Percentiles rank a stretch among this genome's conserved stretches.
Conservation (phyloP, 1,284 basidiomycete species). For the Pseudozyma flocculosa region DNA sequence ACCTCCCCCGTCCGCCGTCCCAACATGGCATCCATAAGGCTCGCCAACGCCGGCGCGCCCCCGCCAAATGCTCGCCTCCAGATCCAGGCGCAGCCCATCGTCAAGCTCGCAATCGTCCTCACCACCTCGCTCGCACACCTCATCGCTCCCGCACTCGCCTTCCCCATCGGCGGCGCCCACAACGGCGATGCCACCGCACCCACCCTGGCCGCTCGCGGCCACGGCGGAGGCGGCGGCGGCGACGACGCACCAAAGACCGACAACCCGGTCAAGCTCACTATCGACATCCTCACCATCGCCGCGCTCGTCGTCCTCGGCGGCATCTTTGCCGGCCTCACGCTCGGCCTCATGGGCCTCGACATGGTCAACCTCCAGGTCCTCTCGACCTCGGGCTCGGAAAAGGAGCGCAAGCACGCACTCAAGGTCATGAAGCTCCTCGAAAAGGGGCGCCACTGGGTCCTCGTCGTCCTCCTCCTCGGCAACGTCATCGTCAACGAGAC, state of each 20-base stretch:
- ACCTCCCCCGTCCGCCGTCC: no score
- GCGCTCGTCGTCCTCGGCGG: slow-evolving; percentile 58
- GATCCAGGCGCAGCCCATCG: slow-evolving; percentile 16
- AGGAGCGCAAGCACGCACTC: slow-evolving; percentile 59
- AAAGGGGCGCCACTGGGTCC: slow-evolving; percentile 88
- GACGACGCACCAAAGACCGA: slow-evolving; percentile 27
- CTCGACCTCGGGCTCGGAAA: slow-evolving; percentile 74
- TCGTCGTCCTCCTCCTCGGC: slow-evolving; percentile 75
- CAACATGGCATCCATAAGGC: no score
- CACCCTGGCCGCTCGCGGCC: neutral
- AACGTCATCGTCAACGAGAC: slow-evolving; percentile 73
- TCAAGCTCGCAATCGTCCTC: slow-evolving; percentile 27
- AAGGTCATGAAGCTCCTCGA: slow-evolving; percentile 67
- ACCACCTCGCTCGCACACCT: slow-evolving; percentile 30
- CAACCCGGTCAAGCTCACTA: slow-evolving; percentile 34
- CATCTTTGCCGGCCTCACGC: slow-evolving; percentile 68
- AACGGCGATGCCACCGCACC: neutral
- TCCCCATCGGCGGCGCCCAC: slow-evolving; percentile 9
- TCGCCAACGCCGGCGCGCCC: no score
- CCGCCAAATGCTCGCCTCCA: no score
- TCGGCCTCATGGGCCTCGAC: slow-evolving; percentile 92
- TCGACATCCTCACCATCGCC: slow-evolving; percentile 45
- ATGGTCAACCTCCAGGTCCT: slow-evolving; percentile 87
- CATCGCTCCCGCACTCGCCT: slow-evolving; percentile 21
- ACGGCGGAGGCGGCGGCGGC: slow-evolving; percentile 7